Evolutionary conservation across 139 green algal species (phyloP), one percentile per base, ranked within the genome.

Genomic region (Chlorella sp.): DNA sequence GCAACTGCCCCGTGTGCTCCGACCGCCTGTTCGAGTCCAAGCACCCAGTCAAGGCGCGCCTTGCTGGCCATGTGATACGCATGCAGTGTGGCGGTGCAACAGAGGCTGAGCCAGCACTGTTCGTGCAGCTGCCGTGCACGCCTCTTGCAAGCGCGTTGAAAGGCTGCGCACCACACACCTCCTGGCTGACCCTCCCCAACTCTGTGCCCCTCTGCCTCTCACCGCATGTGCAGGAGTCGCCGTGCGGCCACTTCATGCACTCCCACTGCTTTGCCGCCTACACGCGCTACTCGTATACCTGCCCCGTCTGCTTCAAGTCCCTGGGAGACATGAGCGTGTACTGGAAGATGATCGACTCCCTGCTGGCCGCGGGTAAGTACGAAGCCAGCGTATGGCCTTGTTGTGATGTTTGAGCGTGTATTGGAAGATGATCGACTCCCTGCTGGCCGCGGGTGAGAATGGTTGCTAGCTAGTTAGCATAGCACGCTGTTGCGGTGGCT

Each of bases 241-340:
- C 95, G 12, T 99, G 97, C 82, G 97, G 97, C 34, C 97, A 99
- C 90, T 97, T 99, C 87, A 95, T 99, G 95, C 97, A 99, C 92
- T 96, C 90, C 44, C 87, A 87, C 72, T 99, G 97, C 92, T 99
- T 99, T 88, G 90, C 90, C 17, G 91, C 92, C 80, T 98, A 98
- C 89, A 96, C 92, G 17, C 92, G 89, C 69, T 95, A 96, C 90
- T 93, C 95, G 83, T 98, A 98, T 91, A 98, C 94, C 44, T 99
- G 97, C 92, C 97, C 97, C 57, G 89, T 99, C 18, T 99, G 97
- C 94, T 93, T 87, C 92, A 99, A 98, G 89, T 94, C 85, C 74
- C 89, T 98, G 41, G 97, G 97, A 11, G 97, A 99, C 90, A 98
- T 99, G 97, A 88, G 68, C n/a, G 92, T 98, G 65, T 99, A 99